These are phyloP conservation scores for Fusarium protoensiforme DNA, from an alignment of 2,329 filamentous ascomycete genomes.

Conservation along the genomic window DNA sequence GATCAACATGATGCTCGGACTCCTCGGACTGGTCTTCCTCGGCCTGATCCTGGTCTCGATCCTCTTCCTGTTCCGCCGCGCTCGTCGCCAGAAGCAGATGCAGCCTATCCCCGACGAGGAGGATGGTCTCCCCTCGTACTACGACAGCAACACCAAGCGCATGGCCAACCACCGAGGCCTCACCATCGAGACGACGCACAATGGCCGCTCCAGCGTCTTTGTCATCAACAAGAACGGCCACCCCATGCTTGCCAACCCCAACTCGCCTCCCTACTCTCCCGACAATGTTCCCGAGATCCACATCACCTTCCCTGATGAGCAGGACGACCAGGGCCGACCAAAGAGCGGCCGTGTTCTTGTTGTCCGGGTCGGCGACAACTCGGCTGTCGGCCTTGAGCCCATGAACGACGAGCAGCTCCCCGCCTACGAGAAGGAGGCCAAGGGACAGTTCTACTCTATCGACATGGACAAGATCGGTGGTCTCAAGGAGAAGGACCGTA, in stretches of 20 bases:
- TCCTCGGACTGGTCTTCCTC: slow-evolving; percentile 82
- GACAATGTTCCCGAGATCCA: slow-evolving; percentile 93
- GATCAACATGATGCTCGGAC: slow-evolving; percentile 81
- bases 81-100: slow-evolving; percentile 60
- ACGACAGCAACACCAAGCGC: slow-evolving; percentile 63
- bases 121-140: slow-evolving; percentile 75
- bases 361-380: slow-evolving; percentile 88
- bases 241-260: slow-evolving; percentile 79
- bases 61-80: slow-evolving; percentile 79
- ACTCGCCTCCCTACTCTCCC: slow-evolving; percentile 80
- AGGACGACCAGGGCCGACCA: slow-evolving; percentile 83
- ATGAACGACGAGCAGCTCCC: slow-evolving; percentile 84
- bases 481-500: slow-evolving; percentile 84
- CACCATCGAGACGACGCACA: slow-evolving; percentile 67
- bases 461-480: slow-evolving; percentile 96
- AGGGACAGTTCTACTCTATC: slow-evolving; percentile 87
- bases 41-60: slow-evolving; percentile 74
- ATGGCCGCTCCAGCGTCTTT: slow-evolving; percentile 74
- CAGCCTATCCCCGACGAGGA: slow-evolving; percentile 49
- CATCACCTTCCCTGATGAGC: slow-evolving; percentile 97
- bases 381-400: slow-evolving; percentile 87
- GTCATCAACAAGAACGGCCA: slow-evolving; percentile 82
- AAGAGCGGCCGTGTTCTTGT: slow-evolving; percentile 91
- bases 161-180: slow-evolving; percentile 65
- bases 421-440: slow-evolving; percentile 86